Conservation (phyloP, 768 basidiomycete genomes). For the Boletus coccyginus region DNA sequence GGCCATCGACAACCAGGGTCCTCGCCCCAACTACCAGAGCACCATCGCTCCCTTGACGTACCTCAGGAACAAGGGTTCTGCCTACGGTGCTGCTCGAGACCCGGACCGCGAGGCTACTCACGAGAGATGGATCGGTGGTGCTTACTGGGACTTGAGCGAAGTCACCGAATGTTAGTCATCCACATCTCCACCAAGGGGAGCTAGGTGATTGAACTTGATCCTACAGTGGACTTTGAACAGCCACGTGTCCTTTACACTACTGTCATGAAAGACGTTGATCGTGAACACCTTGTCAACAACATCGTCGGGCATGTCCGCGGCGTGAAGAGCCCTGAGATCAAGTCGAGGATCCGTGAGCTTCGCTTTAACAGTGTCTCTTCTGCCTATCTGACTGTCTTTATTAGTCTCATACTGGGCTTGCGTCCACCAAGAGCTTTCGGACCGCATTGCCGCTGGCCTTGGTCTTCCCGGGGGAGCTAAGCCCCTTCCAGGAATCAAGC, state of each 20-base stretch:
- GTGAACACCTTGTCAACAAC: conserved; percentile 64
- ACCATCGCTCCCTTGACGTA: conserved; percentile 71
- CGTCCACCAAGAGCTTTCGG: conserved; percentile 70
- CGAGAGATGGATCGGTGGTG: conserved; percentile 73
- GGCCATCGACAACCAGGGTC: conserved; percentile 75
- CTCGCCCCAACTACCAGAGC: conserved; percentile 86
- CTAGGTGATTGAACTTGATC: background rate
- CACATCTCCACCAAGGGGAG: background rate
- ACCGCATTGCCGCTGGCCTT: conserved; percentile 76
- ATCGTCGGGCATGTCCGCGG: conserved; percentile 58
- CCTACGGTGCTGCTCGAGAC: conserved; percentile 42
- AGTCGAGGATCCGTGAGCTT: conserved; percentile 62
- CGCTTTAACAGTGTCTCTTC: background rate
- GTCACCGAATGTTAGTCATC: conserved; percentile 71
- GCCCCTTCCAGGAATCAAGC: conserved; percentile 55
- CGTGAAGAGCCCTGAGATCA: conserved; percentile 61
- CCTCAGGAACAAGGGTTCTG: conserved; percentile 44
- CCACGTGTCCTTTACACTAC: conserved; percentile 66
- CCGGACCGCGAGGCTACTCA: conserved; percentile 44
- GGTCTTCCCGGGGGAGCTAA: conserved; percentile 48
- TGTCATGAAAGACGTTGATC: conserved; percentile 62
- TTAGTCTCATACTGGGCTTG: conserved; percentile 77
- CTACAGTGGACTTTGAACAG: conserved; percentile 79
- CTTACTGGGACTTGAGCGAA: conserved; percentile 65
- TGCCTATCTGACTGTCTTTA: conserved; percentile 1